These are phyloP conservation scores for Gloeophyllum trabeum DNA, from an alignment of 768 basidiomycete species.

Conservation along the genomic window DNA sequence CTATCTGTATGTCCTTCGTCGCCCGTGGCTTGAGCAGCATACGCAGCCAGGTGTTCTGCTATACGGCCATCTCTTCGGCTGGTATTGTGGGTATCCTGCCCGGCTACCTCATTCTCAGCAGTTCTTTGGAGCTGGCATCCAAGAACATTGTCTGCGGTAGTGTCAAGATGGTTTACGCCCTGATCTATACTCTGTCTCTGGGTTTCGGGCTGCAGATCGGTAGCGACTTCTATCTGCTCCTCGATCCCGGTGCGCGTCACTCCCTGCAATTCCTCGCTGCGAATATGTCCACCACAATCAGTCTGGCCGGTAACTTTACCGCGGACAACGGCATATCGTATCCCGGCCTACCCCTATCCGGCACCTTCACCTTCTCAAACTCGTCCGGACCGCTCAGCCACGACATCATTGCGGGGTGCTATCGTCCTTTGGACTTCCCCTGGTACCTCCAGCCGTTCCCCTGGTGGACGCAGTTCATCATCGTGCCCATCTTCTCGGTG, in stretches of 20 bases:
- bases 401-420: constrained; percentile 57
- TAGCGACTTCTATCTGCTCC: constrained; percentile 65
- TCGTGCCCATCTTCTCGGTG: constrained; percentile 66
- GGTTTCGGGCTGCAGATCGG: constrained; percentile 82
- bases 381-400: constrained; percentile 29
- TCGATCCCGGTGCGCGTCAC: constrained; percentile 46
- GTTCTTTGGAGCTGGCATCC: constrained; percentile 74
- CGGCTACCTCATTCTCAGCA: constrained; percentile 77
- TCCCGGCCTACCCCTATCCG: constrained; percentile 32
- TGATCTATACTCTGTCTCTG: constrained; percentile 77
- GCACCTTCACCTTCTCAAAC: constrained; percentile 61
- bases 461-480: constrained; percentile 61
- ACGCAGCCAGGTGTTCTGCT: constrained; percentile 72
- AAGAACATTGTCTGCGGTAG: constrained; percentile 80
- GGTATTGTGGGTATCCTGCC: constrained; percentile 84
- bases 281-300: constrained; percentile 33
- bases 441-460: constrained; percentile 85
- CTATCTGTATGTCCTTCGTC: constrained; percentile 69
- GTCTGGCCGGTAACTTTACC: constrained; percentile 56
- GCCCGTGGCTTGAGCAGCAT: constrained; percentile 80
- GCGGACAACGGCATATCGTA: constrained; percentile 35
- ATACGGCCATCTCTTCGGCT: constrained; percentile 82
- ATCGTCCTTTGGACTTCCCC: constrained; percentile 46
- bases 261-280: constrained; percentile 43
- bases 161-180: constrained; percentile 83